Base-by-base conservation (phyloP, 768 basidiomycete genomes). In the Gymnopilus dilepis region DNA sequence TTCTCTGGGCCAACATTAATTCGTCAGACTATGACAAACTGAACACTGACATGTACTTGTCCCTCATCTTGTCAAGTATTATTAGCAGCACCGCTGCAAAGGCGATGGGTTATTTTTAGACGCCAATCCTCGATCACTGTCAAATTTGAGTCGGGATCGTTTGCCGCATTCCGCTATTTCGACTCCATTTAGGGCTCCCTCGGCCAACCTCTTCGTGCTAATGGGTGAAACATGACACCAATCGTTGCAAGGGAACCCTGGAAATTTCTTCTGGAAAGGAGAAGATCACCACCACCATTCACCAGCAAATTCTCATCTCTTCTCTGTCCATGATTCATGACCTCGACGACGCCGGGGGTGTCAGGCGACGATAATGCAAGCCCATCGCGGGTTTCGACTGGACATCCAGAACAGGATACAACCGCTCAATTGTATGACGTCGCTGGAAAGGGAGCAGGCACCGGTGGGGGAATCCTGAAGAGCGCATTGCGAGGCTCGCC, bases 121-220 rank as follows among this genome's bases (percentile, higher is more conserved):
- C 15, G 52, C n/a, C n/a, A n/a, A n/a, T n/a, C n/a, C n/a, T 22
- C 37, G 31, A 38, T 34, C 52, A 38, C 22, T 34, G 52, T 37
- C 52, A 37, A 34, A 37, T 53, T 53, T 17, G 17, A 37, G 34
- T 9, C 34, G 34, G 34, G 34, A 37, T 37, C 34, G 34, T 37
- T 31, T 47, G 45, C 47, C 47, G 47, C 19, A 50, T 50, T 50
- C 28, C 28, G 47, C 47, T 17, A 50, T 56, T 60, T 53, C 56
- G 59, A 31, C 53, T 55, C 59, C 59, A 47, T 60, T 56, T 45
- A 53, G 59, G 38, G n/a, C 37, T 7, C 31, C 33, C 26, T 42
- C 42, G 33, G 45, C 33, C 24, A 47, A 42, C 24, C 43, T 59
- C 31, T 55, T 52, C 24, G 53, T 59, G 58, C 52, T 51, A 51